phyloP scores from a whole-genome alignment of 208 protist species.

The Endotrypanum monterogeii region DNA sequence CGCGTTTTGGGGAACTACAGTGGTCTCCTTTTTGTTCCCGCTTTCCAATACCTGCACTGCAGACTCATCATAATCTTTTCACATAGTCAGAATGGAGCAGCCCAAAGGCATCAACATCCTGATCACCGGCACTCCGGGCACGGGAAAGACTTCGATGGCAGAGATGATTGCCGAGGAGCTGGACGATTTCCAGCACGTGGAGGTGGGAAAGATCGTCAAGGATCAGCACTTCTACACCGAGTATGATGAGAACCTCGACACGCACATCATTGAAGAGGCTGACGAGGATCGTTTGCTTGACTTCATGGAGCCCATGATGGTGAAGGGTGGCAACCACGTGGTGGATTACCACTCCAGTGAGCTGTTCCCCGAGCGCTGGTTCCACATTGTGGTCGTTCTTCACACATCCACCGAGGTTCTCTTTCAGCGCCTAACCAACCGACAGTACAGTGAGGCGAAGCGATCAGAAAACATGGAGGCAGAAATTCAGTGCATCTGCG shows the following conservation, averaged over 20 bases:
- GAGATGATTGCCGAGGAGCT: slow-evolving; percentile 77
- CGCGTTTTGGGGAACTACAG: too few relatives aligned
- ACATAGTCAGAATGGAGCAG: slow-evolving; percentile 42
- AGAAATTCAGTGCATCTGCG: slow-evolving; percentile 97
- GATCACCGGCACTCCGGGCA: slow-evolving; percentile 96
- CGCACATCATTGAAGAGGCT: slow-evolving; percentile 95
- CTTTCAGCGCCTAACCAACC: slow-evolving; percentile 90
- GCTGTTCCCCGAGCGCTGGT: slow-evolving; percentile 98
- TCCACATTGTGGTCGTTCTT: slow-evolving; percentile 97
- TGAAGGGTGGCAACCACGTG: slow-evolving; percentile 84
- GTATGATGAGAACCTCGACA: slow-evolving; percentile 94
- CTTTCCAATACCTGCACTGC: not conserved
- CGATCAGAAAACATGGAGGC: slow-evolving; percentile 96
- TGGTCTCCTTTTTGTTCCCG: not conserved
- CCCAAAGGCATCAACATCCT: slow-evolving; percentile 90
- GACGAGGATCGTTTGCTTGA: slow-evolving; percentile 92
- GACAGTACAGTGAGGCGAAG: slow-evolving; percentile 94
- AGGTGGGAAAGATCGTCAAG: slow-evolving; percentile 93
- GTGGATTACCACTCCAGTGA: slow-evolving; percentile 97
- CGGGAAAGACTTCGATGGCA: slow-evolving; percentile 95
- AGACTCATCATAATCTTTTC: not conserved
- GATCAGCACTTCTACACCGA: slow-evolving; percentile 91
- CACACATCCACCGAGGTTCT: slow-evolving; percentile 89
- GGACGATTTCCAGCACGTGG: slow-evolving; percentile 74
- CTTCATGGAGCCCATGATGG: slow-evolving; percentile 94